Evolutionary conservation across 2,329 filamentous ascomycete species (phyloP).

Genomic region (Reticulascus tulasneorum): DNA sequence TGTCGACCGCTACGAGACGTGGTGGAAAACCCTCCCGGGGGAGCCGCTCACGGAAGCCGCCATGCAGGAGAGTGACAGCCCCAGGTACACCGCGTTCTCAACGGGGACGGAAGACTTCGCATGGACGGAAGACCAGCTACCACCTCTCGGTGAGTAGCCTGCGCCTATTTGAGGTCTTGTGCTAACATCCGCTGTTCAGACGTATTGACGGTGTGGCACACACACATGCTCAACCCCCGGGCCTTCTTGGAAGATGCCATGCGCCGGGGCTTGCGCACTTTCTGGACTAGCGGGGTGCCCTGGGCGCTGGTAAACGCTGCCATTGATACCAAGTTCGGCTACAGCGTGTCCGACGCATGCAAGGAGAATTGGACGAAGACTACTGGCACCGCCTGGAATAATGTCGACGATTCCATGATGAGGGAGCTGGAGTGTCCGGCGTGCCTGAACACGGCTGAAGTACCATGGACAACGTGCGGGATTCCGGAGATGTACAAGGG

Average conservation of each 20-base stretch:
- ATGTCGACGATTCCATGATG: constrained; percentile 42
- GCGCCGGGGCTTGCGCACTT: constrained; percentile 46
- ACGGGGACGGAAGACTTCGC: constrained; percentile 16
- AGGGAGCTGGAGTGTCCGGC: constrained; percentile 53
- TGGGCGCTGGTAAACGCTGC: constrained; percentile 56
- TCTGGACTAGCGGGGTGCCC: constrained; percentile 63
- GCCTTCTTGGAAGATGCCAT: constrained; percentile 72
- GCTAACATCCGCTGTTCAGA: constrained; percentile 38
- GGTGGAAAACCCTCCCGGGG: constrained; percentile 49
- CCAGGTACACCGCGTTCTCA: constrained; percentile 30
- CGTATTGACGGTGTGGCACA: constrained; percentile 76
- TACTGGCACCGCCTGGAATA: constrained; percentile 57
- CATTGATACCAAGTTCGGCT: constrained; percentile 59
- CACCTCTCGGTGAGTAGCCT: constrained; percentile 52
- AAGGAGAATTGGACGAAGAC: constrained; percentile 40
- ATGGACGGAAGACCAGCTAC: constrained; percentile 42
- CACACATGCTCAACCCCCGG: constrained; percentile 73
- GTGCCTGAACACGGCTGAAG: constrained; percentile 38
- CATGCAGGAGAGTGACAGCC: constrained; percentile 22
- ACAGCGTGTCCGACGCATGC: constrained; percentile 40
- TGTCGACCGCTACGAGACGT: constrained; percentile 62
- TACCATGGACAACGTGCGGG: constrained; percentile 59
- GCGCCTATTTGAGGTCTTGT: neutral
- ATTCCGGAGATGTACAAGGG: constrained; percentile 24
- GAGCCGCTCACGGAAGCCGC: constrained; percentile 28